Evolutionary conservation across 768 basidiomycete genomes (phyloP).

Genomic region (Mycena polygramma): DNA sequence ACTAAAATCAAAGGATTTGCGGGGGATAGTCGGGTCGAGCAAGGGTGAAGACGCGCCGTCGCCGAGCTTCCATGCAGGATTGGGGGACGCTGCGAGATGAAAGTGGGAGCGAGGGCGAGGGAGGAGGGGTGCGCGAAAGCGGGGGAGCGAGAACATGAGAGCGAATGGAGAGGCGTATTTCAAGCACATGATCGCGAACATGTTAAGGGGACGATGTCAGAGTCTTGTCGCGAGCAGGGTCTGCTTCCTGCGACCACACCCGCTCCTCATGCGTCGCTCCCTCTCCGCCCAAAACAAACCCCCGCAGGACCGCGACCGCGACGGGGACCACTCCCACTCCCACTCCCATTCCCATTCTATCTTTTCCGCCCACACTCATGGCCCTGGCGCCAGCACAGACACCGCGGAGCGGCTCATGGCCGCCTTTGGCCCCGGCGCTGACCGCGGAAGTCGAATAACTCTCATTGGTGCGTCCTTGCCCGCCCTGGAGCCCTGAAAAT

Average conservation of each 20-base stretch:
- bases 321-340: conserved; percentile 57
- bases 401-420: conserved; percentile 78
- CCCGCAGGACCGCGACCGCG: conserved; percentile 43
- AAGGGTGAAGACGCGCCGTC: conserved; percentile 44
- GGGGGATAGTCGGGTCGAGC: conserved; percentile 42
- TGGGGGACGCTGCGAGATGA: conserved; percentile 50
- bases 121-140: background rate
- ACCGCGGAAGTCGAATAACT: conserved; percentile 87
- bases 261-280: conserved; percentile 20
- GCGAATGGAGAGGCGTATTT: background rate
- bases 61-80: conserved; percentile 59
- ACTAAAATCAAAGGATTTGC: conserved; percentile 58
- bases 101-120: conserved; percentile 4
- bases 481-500: background rate
- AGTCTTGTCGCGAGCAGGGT: background rate
- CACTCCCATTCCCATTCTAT: conserved; percentile 49
- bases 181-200: background rate
- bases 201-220: background rate
- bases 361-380: conserved; percentile 58
- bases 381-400: conserved; percentile 54
- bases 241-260: background rate
- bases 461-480: conserved; percentile 63
- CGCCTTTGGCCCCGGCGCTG: conserved; percentile 75
- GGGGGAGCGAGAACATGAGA: background rate
- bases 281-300: conserved; percentile 14